Evolutionary conservation across 2,329 filamentous ascomycete species (phyloP), one percentile per base, ranked within the genome.

Genomic region (Microdochium nivale): DNA sequence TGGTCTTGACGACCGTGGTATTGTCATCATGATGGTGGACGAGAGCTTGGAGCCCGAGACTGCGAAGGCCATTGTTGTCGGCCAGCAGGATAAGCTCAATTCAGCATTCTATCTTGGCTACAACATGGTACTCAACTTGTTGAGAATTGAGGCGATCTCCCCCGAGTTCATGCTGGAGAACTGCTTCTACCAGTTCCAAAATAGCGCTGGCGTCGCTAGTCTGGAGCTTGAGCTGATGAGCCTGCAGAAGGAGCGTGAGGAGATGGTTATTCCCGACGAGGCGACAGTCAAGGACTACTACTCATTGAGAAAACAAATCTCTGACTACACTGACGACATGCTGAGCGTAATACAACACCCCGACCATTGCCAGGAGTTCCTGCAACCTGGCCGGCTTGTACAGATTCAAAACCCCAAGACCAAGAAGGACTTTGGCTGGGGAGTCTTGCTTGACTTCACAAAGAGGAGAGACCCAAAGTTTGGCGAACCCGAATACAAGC

Each of bases 11-110:
- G 91, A 96, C 56, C 87, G 94, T 58, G 94, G 94, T 79, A 95
- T 97, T 60, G 94, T 99, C 59, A 97, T 99, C 67, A 97, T 99
- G 90, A 97, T 99, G 92, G 88, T 99, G 55, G 87, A 95, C 64
- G 88, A 95, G 67, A 90, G 94, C 72, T 92, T 99, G 74, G 94
- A 99, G 63, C 94, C 94, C 1, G 84, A 89, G 2, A 84, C 87
- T n/a, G 92, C 94, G 43, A 95, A 95, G 70, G 86, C 88, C 57
- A 96, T 99, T 60, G 94, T 99, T 13, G 90, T 94, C 50, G 94
- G 94, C 59, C 88, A 96, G 64, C 94, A 99, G 68, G 95, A 99
- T 68, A 90, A 91, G 59, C 83, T 99, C 27, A 97, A 97, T 70
- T 97, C 94, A 3, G 94, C 94, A 1, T 99, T 99, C 71, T 89